Evolutionary conservation across 176 grass and related monocot species (phyloP), one percentile per base, ranked within the genome.

Genomic region (Musa itinerans): DNA sequence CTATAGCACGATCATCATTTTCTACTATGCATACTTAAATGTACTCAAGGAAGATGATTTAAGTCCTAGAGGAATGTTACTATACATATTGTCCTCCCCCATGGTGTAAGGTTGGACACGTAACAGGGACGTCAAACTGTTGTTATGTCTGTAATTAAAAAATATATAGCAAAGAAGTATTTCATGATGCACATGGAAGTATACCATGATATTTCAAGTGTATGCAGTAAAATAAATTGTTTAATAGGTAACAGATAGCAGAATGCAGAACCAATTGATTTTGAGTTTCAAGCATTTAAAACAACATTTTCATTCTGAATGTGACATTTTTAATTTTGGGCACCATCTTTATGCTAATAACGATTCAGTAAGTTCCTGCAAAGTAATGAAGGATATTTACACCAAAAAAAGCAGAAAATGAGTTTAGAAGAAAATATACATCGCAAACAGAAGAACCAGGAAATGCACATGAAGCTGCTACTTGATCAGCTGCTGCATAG

Each of bases 381-480:
- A 43, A 43, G 4, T 43, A 43, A 43, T 43, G 34, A 43, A 43
- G 34, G 34, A 68, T 17, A 43, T 17, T 68, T 68, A 16, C 65
- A 68, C 27, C 26, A 27, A 43, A 68, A 68, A 68, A 64, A 77
- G 5, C 22, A 57, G 56, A 63, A 25, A 73, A 59, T 13, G 34
- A 43, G 34, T 43, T 63, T 74, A 74, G 22, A 43, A n/a, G 69
- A 59, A 56, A 69, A 4, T 3, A 68, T 52, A 17, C 48, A 43
- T 8, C 50, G 22, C 29, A 61, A 65, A 66, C 15, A 87, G 84
- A 83, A 85, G 82, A 93, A 71, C 90, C 94, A 75, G 94, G 94
- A 73, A 98, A 98, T 68, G 94, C 86, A 80, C 80, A 89, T 58
- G 79, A 87, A 2, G 78, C 86, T 22, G 89, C 88, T 82, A 80